Conservation (phyloP, 176 grass and related monocot genomes). For the Guadua angustifolia region DNA sequence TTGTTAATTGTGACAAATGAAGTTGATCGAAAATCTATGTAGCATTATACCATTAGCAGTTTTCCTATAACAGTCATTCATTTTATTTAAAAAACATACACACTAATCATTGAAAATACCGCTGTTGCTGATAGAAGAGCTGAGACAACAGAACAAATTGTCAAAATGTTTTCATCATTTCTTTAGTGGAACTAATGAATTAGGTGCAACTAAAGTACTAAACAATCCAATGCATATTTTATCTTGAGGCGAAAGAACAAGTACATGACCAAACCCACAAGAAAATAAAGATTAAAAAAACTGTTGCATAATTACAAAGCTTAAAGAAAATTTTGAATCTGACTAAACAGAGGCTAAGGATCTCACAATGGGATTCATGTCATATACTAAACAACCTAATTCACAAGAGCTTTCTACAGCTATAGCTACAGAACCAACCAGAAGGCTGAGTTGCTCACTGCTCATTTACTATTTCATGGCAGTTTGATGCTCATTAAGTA, state of each 20-base stretch:
- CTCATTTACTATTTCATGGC: conserved; percentile 15
- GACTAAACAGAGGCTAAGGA: conserved; percentile 14
- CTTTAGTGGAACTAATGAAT: conserved; percentile 17
- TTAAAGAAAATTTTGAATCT: not conserved
- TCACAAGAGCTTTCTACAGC: not conserved
- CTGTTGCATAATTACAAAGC: not conserved
- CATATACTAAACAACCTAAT: conserved; percentile 24
- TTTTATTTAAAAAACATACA: conserved; percentile 26
- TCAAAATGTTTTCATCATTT: not conserved
- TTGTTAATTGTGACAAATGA: conserved; percentile 9
- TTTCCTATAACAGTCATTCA: not conserved
- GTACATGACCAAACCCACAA: conserved; percentile 12
- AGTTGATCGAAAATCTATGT: not conserved
- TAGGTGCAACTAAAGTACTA: not conserved
- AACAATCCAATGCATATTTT: not conserved
- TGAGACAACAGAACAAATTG: conserved; percentile 17
- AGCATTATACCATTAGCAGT: not conserved
- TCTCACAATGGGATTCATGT: not conserved
- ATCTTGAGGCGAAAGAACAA: conserved; percentile 21
- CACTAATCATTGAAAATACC: conserved; percentile 18
- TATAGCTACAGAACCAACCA: conserved; percentile 4
- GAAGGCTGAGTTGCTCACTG: conserved; percentile 11
- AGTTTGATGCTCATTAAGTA: not conserved
- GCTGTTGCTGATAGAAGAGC: conserved; percentile 2
- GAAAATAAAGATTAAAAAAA: conserved; percentile 24